These are phyloP conservation scores for Mycosphaerella arachidis DNA, from an alignment of 2,329 filamentous ascomycete genomes.

Conservation along the genomic window DNA sequence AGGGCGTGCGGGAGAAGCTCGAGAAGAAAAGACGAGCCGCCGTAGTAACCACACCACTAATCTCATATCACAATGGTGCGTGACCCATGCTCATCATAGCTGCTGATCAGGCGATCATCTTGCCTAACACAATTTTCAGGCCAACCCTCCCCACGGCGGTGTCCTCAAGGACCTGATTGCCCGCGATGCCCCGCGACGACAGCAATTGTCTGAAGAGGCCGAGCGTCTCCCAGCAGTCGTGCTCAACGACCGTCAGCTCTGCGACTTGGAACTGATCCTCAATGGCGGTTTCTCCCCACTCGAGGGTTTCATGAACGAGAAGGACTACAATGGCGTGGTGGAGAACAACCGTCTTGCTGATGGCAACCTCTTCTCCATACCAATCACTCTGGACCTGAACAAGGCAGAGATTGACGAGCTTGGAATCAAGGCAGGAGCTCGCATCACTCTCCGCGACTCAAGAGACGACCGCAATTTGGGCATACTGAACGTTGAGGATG, in stretches of 20 bases:
- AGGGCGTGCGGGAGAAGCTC: not conserved
- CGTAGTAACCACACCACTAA: not conserved
- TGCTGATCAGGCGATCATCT: not conserved
- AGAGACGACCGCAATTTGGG: constrained; percentile 94
- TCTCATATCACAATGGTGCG: not conserved
- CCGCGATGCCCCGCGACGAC: constrained; percentile 79
- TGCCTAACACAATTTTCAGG: constrained; percentile 25
- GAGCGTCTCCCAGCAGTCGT: constrained; percentile 79
- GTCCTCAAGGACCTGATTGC: constrained; percentile 97
- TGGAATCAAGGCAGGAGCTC: constrained; percentile 71
- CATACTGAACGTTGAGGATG: constrained; percentile 90
- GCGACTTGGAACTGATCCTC: constrained; percentile 94
- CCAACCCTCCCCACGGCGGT: constrained; percentile 63
- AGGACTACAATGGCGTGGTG: constrained; percentile 94
- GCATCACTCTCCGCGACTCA: constrained; percentile 87
- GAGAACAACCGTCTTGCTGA: constrained; percentile 79
- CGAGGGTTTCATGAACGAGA: constrained; percentile 96
- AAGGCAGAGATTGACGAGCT: constrained; percentile 69
- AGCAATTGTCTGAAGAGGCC: constrained; percentile 75
- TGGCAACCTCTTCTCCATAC: constrained; percentile 92
- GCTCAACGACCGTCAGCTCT: constrained; percentile 90
- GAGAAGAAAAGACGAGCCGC: not conserved
- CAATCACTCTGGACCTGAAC: constrained; percentile 86
- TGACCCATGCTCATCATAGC: not conserved
- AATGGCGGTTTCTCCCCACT: constrained; percentile 97